Evolutionary conservation across 2,329 filamentous ascomycete genomes (phyloP), one percentile per base, ranked within the genome.

Genomic region (Zopfia rhizophila): DNA sequence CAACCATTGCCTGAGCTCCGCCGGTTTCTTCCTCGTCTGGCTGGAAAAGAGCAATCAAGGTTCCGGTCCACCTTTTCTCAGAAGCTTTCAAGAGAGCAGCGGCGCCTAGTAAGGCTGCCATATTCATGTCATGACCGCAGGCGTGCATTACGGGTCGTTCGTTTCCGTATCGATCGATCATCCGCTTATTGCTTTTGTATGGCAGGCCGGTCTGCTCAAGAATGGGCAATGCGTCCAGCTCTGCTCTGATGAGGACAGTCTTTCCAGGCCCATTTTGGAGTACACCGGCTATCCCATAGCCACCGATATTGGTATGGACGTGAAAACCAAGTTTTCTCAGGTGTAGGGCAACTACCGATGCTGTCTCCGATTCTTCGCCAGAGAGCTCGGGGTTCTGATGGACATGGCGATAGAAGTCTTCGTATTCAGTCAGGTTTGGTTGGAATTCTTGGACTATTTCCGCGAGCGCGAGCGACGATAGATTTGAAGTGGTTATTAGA

Each of bases 81-180:
- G 65, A 58, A 0, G 60, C 59, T 2, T 73, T 60, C 0, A 88
- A 71, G 0, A 77, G 65, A 7, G 75, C 68, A 0, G 79, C 74
- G 0, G 78, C 77, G 0, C 75, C 84, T 1, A 86, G 71, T 3
- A 86, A 72, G 25, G 70, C 72, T 0, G 80, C 72, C n/a, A 85
- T 79, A 58, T 87, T 82, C 70, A 84, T 81, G 55, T 87, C 84
- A 58, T 87, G 84, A 0, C 83, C 84, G 60, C 83, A 86, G 8
- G 82, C 83, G 56, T 87, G 84, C 83, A 86, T 86, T 0, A 84
- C 80, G 0, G 81, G 79, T 33, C 75, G 74, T 32, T 71, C 63
- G 1, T 68, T 55, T 0, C 79, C 79, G 10, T 42, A n/a, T 4
- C n/a, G 11, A 45, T 76, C 73, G 22, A 66, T 63, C 62, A 72